These are phyloP conservation scores for Skeletonema costatum DNA, from an alignment of 108 stramenopile genomes.

Conservation along the genomic window DNA sequence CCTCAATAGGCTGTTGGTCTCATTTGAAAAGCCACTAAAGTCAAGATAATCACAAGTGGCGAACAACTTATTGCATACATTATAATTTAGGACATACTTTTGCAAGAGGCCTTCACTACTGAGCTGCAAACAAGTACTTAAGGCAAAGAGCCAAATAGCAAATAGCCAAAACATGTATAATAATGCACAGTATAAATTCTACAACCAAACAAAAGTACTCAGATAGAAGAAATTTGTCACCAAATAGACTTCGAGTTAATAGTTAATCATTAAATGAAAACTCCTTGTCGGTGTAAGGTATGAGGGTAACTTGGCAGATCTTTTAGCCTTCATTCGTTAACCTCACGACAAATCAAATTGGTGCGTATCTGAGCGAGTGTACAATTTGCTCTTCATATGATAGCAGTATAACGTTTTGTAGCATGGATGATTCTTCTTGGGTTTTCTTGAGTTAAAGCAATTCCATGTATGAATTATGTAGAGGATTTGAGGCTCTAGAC, in stretches of 20 bases:
- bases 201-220: too few species aligned
- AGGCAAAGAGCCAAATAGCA: too few species aligned
- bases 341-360: not conserved
- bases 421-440: not conserved
- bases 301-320: not conserved
- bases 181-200: too few species aligned
- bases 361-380: not conserved
- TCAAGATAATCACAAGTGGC: not conserved
- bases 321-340: not conserved
- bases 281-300: not conserved
- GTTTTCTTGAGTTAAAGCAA: slow-evolving; percentile 6
- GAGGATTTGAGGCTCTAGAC: slow-evolving; percentile 13
- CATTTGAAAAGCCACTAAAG: not conserved
- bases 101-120: too few species aligned
- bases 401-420: not conserved
- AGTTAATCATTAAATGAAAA: not conserved
- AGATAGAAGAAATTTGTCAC: not conserved
- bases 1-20: not conserved
- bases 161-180: too few species aligned
- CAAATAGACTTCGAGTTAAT: not conserved
- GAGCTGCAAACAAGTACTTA: too few species aligned
- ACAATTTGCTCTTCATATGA: not conserved
- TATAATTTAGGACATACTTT: not conserved
- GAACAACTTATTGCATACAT: not conserved
- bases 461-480: slow-evolving; percentile 20